Percentiles rank a stretch among this genome's conserved stretches.
Evolutionary conservation across 2,329 filamentous ascomycete genomes (phyloP).

Genomic region (Cladobotryum mycophilum): DNA sequence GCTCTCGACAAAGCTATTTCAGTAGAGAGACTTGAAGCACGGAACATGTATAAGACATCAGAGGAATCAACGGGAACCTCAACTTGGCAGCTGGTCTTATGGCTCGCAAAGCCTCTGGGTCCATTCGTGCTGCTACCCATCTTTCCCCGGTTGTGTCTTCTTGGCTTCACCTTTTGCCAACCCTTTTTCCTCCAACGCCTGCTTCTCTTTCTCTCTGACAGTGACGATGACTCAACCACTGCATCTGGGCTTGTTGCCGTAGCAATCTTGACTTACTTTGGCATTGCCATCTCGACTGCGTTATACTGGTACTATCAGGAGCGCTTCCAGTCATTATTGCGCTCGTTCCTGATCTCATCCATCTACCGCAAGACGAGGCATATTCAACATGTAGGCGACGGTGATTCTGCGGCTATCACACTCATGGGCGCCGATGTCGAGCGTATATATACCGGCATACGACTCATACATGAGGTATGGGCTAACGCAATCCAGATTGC

Average conservation of each 20-base stretch:
- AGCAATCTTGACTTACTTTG: slow-evolving; percentile 31
- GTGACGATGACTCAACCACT: slow-evolving; percentile 14
- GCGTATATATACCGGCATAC: slow-evolving; percentile 29
- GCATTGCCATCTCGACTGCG: slow-evolving; percentile 29
- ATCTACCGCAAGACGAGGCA: slow-evolving; percentile 30
- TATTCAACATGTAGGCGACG: slow-evolving; percentile 25
- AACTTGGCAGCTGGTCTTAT: too few species aligned
- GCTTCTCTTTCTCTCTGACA: slow-evolving; percentile 27
- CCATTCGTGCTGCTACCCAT: slow-evolving; percentile 24
- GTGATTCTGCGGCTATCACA: slow-evolving; percentile 37
- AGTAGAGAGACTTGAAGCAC: slow-evolving; percentile 1
- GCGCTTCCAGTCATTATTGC: slow-evolving; percentile 3
- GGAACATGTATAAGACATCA: neutral
- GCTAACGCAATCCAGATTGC: slow-evolving; percentile 34
- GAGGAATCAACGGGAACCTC: neutral
- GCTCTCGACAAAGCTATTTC: slow-evolving; percentile 26
- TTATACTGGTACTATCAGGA: slow-evolving; percentile 4
- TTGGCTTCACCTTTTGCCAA: slow-evolving; percentile 30
- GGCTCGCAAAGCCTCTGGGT: slow-evolving; percentile 6
- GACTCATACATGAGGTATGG: slow-evolving; percentile 36
- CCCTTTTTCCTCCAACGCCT: slow-evolving; percentile 37
- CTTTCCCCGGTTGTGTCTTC: slow-evolving; percentile 24
- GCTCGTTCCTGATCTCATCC: slow-evolving; percentile 26
- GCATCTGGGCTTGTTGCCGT: slow-evolving; percentile 40
- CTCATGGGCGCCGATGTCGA: slow-evolving; percentile 45